Conservation (phyloP, 2,329 filamentous ascomycete species). For the Pseudogymnoascus sp. region DNA sequence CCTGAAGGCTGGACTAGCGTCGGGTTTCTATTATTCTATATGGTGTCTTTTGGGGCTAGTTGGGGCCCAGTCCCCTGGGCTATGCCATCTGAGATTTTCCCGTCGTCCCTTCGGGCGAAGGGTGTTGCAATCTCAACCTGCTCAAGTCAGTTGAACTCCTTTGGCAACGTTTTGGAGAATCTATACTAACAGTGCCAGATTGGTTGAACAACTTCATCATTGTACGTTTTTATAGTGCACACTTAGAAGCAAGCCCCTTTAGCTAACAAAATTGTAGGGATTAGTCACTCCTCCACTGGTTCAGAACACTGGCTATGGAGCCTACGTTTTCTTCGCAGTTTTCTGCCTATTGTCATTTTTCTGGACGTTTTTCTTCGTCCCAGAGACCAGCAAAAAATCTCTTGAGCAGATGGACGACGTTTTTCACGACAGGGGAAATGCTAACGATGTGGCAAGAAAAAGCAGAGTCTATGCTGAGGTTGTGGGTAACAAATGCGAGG, state of each 20-base stretch:
- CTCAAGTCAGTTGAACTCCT: conserved; percentile 30
- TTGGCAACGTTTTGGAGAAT: background rate
- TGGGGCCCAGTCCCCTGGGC: conserved; percentile 27
- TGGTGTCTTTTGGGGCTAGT: conserved; percentile 45
- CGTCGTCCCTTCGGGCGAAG: conserved; percentile 51
- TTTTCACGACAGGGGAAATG: conserved; percentile 16
- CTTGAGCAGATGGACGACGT: conserved; percentile 46
- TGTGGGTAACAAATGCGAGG: background rate
- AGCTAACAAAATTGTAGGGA: conserved; percentile 23
- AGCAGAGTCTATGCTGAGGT: background rate
- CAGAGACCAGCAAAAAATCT: conserved; percentile 47
- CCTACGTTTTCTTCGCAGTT: conserved; percentile 48
- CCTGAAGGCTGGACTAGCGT: conserved; percentile 46
- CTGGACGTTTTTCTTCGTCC: conserved; percentile 47
- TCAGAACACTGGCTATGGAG: conserved; percentile 47
- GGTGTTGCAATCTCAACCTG: conserved; percentile 57
- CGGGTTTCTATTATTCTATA: conserved; percentile 50
- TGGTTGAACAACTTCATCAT: conserved; percentile 46
- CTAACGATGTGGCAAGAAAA: background rate
- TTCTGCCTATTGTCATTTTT: conserved; percentile 41
- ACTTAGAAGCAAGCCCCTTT: background rate
- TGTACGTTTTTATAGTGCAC: conserved; percentile 21
- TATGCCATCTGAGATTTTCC: conserved; percentile 52
- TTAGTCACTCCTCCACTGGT: conserved; percentile 59
- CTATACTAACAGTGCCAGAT: conserved; percentile 23